A percentile compares a stretch with the other conserved stretches of the same genome.
phyloP scores from a whole-genome alignment of 2,329 filamentous ascomycete species.

The Colletotrichum agaves region DNA sequence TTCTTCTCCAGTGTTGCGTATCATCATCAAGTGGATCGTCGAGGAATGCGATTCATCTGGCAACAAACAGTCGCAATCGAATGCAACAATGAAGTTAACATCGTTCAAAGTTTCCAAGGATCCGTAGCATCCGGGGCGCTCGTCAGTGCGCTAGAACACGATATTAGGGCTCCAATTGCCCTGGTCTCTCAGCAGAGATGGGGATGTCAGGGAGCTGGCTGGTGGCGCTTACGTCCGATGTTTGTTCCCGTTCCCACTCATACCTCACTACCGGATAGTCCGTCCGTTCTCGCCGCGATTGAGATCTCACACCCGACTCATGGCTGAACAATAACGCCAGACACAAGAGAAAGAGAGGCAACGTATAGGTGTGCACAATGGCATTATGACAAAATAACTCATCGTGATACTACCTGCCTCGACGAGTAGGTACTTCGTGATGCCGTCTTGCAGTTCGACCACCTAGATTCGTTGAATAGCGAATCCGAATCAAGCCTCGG shows the following conservation, averaged over 20 bases:
- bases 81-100: not conserved
- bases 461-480: not conserved
- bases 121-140: slow-evolving; percentile 8
- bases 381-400: not conserved
- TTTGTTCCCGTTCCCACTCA: not conserved
- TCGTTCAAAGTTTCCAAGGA: slow-evolving; percentile 25
- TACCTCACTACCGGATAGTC: not conserved
- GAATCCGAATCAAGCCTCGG: slow-evolving; percentile 9
- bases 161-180: slow-evolving; percentile 5
- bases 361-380: not conserved
- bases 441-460: not conserved
- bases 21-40: not conserved
- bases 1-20: not conserved
- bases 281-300: slow-evolving; percentile 9
- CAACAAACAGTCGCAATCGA: not conserved
- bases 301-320: slow-evolving; percentile 5
- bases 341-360: not conserved
- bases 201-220: not conserved
- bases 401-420: not conserved
- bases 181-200: slow-evolving; percentile 2
- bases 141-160: slow-evolving; percentile 13
- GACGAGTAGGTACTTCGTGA: not conserved
- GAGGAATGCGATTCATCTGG: slow-evolving; percentile 13
- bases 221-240: slow-evolving; percentile 16
- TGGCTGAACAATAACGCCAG: not conserved